Base-by-base conservation (phyloP, 2,329 filamentous ascomycete species). In the Colletotrichum liriopes region DNA sequence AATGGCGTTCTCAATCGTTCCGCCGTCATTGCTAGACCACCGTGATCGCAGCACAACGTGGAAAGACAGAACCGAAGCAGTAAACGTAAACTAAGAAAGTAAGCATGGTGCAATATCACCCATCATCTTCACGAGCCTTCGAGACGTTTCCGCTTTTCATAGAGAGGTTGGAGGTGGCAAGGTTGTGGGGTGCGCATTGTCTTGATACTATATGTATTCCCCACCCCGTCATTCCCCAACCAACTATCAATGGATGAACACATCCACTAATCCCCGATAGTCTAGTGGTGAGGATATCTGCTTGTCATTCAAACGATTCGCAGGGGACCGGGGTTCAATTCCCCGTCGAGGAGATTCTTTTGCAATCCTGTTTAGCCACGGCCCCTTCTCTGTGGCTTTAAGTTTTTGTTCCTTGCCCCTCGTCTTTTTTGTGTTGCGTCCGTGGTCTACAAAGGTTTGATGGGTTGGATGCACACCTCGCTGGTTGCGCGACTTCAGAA, bases 211-310 rank as follows among this genome's bases (percentile, higher is more conserved):
- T 20, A 63, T 63, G 16, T 41, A 41, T 0, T 0, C 0, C 0
- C 7, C 4, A 1, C 4, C 6, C 0, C 5, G 2, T 0, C 0
- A 0, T 7, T 1, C 1, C 3, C 1, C 35, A 63, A 63, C 47
- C 16, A 41, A 37, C 61, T 64, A 52, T 60, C 52, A 67, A 11
- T 64, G 51, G 61, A 64, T 64, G 61, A 20, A 2, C 37, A 52
- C 8, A 67, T 61, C 54, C 56, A 37, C 39, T 6, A 47, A 56
- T 72, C 70, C 70, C 61, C 66, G 70, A 72, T 72, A 72, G 70
- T 72, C 70, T 72, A 72, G 70, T 72, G 70, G 70, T 72, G 70
- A 72, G 70, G 70, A 72, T 72, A 72, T 72, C 70, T 54, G 70
- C 70, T 72, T 72, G 70, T 72, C 70, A 72, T 2, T 41, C 0